These are phyloP conservation scores for Fusarium sp. DNA, from an alignment of 2,329 filamentous ascomycete genomes.

Conservation along the genomic window DNA sequence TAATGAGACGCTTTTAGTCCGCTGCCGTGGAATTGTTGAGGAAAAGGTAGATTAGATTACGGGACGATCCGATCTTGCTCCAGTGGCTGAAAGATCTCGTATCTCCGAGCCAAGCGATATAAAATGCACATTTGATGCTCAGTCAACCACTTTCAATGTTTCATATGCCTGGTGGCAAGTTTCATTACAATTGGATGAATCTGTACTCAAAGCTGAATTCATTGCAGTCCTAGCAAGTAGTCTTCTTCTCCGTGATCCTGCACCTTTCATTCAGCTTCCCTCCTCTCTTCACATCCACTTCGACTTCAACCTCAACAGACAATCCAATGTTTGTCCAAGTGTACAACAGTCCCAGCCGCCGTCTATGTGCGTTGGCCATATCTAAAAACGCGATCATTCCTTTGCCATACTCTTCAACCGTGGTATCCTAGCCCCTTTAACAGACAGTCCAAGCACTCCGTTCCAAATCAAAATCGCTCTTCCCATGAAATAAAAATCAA, in stretches of 20 bases:
- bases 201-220: conserved; percentile 9
- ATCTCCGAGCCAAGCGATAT: neutral
- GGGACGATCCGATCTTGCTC: neutral
- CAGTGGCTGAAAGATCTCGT: neutral
- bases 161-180: neutral
- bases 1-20: neutral
- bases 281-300: neutral
- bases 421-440: conserved; percentile 13
- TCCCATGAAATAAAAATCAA: conserved; percentile 35
- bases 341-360: conserved; percentile 22
- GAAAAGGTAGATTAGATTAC: neutral
- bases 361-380: conserved; percentile 31
- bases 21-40: neutral
- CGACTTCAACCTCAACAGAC: neutral
- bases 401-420: conserved; percentile 14
- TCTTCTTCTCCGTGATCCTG: conserved; percentile 3
- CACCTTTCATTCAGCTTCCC: conserved; percentile 3
- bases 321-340: conserved; percentile 10
- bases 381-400: conserved; percentile 26
- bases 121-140: neutral
- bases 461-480: conserved; percentile 37
- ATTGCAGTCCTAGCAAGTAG: conserved; percentile 4
- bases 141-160: neutral
- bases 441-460: conserved; percentile 23
- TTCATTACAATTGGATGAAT: conserved; percentile 12